Conservation (phyloP, 1,284 basidiomycete genomes). For the Cutaneotrichosporon spelunceum region DNA sequence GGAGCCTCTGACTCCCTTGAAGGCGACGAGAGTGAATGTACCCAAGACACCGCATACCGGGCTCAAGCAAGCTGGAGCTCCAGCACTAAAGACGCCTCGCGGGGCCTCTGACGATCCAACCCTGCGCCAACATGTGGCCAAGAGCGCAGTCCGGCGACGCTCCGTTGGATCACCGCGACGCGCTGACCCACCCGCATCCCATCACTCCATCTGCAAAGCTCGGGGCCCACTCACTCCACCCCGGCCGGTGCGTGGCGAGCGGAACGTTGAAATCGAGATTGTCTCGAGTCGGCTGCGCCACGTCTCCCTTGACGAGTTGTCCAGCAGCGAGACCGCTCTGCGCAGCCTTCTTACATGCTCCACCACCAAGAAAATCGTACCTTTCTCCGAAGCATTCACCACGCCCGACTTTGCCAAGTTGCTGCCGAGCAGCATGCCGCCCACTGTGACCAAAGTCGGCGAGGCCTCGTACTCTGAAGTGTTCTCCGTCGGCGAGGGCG, state of each 20-base stretch:
- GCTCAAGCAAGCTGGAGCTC: neutral
- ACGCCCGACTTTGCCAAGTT: conserved; percentile 9
- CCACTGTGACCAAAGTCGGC: conserved; percentile 67
- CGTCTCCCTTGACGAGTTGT: neutral
- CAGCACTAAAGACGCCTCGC: neutral
- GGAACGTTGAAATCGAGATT: conserved; percentile 5
- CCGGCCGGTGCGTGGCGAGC: neutral
- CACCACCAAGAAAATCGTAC: neutral
- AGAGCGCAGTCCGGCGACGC: neutral
- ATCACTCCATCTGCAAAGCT: neutral
- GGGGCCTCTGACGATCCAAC: neutral
- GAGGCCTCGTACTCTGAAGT: conserved; percentile 98
- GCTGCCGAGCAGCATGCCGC: conserved; percentile 1
- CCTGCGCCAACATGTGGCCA: neutral
- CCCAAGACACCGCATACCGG: neutral
- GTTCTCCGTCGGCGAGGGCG: conserved; percentile 65
- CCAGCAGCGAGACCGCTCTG: neutral
- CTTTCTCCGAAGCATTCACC: conserved; percentile 19
- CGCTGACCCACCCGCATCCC: neutral
- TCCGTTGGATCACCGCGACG: neutral
- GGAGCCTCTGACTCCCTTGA: neutral
- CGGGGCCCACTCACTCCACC: neutral
- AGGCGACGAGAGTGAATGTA: neutral
- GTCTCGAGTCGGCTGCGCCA: neutral
- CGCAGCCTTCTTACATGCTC: neutral